These are phyloP conservation scores for Larix kaempferi DNA, from an alignment of 75 land plant genomes.

Conservation along the genomic window DNA sequence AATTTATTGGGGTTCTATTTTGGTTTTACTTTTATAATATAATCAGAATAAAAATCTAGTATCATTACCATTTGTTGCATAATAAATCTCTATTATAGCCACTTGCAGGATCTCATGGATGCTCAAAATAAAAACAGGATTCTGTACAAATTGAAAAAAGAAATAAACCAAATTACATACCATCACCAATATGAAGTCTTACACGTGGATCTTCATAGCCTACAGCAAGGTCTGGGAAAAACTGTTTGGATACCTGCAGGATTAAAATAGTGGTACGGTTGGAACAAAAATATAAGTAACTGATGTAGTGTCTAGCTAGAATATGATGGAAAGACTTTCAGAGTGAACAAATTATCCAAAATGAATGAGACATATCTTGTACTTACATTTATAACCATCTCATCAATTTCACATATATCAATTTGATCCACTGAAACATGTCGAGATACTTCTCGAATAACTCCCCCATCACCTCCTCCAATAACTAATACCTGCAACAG, in stretches of 20 bases:
- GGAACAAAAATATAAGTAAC: no score
- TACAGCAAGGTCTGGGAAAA: slow-evolving; percentile 78
- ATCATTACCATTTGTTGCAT: slow-evolving; percentile 3
- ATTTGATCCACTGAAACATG: slow-evolving; percentile 60
- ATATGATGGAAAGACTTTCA: background rate
- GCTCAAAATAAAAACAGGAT: background rate
- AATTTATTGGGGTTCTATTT: no score
- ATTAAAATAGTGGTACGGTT: background rate
- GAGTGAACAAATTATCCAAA: background rate
- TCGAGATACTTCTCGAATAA: slow-evolving; percentile 61
- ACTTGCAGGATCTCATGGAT: background rate
- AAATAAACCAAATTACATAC: slow-evolving; percentile 32
- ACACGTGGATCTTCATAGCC: slow-evolving; percentile 96
- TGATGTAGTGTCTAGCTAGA: background rate
- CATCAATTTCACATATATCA: slow-evolving; percentile 73
- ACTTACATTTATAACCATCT: slow-evolving; percentile 66
- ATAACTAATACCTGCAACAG: slow-evolving; percentile 56
- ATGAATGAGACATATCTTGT: background rate
- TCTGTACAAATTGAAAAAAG: background rate
- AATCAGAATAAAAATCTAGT: background rate
- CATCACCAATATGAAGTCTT: slow-evolving; percentile 82
- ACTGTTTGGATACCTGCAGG: slow-evolving; percentile 83
- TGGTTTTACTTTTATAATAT: no score
- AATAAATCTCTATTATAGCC: background rate
- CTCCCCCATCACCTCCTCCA: slow-evolving; percentile 84